A percentile compares a stretch with the other conserved stretches of the same genome.
These are phyloP conservation scores for Lasiodiplodia sp. DNA, from an alignment of 2,329 filamentous ascomycete species.

Conservation along the genomic window DNA sequence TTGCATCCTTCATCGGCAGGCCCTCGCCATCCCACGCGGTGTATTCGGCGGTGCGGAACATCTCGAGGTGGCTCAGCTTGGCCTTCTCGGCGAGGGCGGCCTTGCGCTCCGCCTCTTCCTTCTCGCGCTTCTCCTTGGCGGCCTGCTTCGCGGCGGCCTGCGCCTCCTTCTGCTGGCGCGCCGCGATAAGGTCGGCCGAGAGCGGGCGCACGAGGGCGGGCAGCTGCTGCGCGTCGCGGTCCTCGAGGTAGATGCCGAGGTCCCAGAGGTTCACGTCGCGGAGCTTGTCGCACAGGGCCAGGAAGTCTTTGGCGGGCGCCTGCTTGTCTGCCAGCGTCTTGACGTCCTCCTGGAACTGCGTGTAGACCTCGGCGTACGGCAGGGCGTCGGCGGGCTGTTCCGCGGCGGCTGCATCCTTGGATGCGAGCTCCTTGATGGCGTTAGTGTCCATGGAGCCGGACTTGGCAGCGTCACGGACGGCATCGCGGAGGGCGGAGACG, in stretches of 20 bases:
- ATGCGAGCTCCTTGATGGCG: conserved; percentile 46
- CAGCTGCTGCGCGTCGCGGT: conserved; percentile 67
- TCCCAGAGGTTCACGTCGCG: conserved; percentile 83
- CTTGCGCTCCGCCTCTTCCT: conserved; percentile 65
- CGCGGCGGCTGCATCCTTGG: conserved; percentile 32
- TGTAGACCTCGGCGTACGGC: conserved; percentile 58
- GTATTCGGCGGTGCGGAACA: conserved; percentile 69
- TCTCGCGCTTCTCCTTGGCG: conserved; percentile 61
- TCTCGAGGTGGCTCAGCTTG: conserved; percentile 63
- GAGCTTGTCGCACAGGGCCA: conserved; percentile 79
- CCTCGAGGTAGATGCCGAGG: conserved; percentile 86
- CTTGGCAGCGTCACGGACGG: conserved; percentile 64
- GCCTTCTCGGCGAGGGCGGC: conserved; percentile 63
- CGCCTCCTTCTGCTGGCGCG: conserved; percentile 62
- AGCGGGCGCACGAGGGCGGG: conserved; percentile 77
- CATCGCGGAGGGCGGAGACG: conserved; percentile 64
- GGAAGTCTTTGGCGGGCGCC: conserved; percentile 72
- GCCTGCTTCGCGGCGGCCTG: conserved; percentile 52
- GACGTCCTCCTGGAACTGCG: conserved; percentile 67
- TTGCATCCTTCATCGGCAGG: conserved; percentile 76
- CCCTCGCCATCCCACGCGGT: conserved; percentile 84
- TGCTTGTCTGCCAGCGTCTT: conserved; percentile 58
- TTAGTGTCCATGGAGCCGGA: conserved; percentile 52
- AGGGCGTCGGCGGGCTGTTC: conserved; percentile 42
- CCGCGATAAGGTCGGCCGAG: conserved; percentile 62